A percentile compares a stretch with the other conserved stretches of the same genome.
These are phyloP conservation scores for Pseudogymnoascus sp. DNA, from an alignment of 2,329 filamentous ascomycete genomes.

Conservation along the genomic window DNA sequence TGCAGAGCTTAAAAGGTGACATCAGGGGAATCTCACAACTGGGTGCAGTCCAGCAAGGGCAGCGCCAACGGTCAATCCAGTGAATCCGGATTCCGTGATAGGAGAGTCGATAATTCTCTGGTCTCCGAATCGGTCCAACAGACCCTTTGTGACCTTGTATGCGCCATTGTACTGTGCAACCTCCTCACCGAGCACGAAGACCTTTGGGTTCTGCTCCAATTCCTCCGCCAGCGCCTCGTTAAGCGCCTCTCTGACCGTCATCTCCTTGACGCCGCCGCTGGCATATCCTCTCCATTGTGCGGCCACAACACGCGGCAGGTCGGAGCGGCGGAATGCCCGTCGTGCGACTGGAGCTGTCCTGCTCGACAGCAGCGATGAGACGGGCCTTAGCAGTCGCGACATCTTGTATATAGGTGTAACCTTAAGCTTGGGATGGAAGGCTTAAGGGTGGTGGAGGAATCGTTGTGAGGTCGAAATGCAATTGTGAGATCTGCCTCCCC, in stretches of 20 bases:
- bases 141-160: slow-evolving; percentile 98
- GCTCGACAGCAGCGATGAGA: slow-evolving; percentile 52
- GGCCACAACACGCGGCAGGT: slow-evolving; percentile 24
- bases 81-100: slow-evolving; percentile 96
- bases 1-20: neutral
- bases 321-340: slow-evolving; percentile 42
- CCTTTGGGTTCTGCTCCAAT: slow-evolving; percentile 87
- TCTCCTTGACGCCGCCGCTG: slow-evolving; percentile 64
- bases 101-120: slow-evolving; percentile 97
- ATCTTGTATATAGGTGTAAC: slow-evolving; percentile 19
- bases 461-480: slow-evolving; percentile 7
- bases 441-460: slow-evolving; percentile 5
- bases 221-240: slow-evolving; percentile 98
- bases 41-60: slow-evolving; percentile 91
- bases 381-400: slow-evolving; percentile 54
- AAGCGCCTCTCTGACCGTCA: slow-evolving; percentile 92
- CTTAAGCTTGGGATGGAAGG: neutral
- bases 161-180: slow-evolving; percentile 99
- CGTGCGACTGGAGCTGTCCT: slow-evolving; percentile 42
- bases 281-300: slow-evolving; percentile 28
- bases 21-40: slow-evolving; percentile 56
- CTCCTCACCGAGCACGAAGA: slow-evolving; percentile 94
- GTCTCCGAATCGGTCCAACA: slow-evolving; percentile 93
- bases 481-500: slow-evolving; percentile 8
- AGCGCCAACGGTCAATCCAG: slow-evolving; percentile 86